Conservation (phyloP, 352 stramenopile species). For the Globisporangium splendens region DNA sequence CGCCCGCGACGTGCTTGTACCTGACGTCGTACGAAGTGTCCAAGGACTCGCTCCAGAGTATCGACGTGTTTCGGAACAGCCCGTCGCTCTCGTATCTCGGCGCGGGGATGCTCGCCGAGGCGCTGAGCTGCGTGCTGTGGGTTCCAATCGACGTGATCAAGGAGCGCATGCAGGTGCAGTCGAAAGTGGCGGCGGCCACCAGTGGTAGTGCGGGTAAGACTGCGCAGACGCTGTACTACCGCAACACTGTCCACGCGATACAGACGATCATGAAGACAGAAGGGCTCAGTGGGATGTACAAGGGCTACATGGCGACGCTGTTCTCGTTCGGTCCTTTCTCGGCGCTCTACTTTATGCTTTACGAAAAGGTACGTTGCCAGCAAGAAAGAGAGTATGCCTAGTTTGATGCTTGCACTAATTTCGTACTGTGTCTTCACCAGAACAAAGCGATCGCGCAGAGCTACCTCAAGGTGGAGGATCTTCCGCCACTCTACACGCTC, state of each 20-base stretch:
- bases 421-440: constrained; percentile 12
- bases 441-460: constrained; percentile 53
- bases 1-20: constrained; percentile 95
- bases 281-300: constrained; percentile 92
- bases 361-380: constrained; percentile 72
- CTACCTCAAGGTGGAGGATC: constrained; percentile 34
- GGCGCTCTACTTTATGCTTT: constrained; percentile 97
- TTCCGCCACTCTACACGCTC: constrained; percentile 66
- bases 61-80: constrained; percentile 36
- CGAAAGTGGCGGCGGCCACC: constrained; percentile 3
- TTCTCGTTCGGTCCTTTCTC: constrained; percentile 97
- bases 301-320: constrained; percentile 93
- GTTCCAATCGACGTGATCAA: constrained; percentile 99
- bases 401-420: neutral
- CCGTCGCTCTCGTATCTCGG: constrained; percentile 72
- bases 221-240: constrained; percentile 75
- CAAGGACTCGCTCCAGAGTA: constrained; percentile 47
- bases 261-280: constrained; percentile 89
- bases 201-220: neutral
- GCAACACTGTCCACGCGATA: constrained; percentile 88
- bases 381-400: neutral
- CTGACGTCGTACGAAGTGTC: constrained; percentile 94
- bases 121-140: constrained; percentile 93
- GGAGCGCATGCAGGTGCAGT: constrained; percentile 96
- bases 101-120: constrained; percentile 68